A percentile compares a stretch with the other conserved stretches of the same genome.
These are phyloP conservation scores for Tillandsia leiboldiana DNA, from an alignment of 176 grass and related monocot species.

Conservation along the genomic window DNA sequence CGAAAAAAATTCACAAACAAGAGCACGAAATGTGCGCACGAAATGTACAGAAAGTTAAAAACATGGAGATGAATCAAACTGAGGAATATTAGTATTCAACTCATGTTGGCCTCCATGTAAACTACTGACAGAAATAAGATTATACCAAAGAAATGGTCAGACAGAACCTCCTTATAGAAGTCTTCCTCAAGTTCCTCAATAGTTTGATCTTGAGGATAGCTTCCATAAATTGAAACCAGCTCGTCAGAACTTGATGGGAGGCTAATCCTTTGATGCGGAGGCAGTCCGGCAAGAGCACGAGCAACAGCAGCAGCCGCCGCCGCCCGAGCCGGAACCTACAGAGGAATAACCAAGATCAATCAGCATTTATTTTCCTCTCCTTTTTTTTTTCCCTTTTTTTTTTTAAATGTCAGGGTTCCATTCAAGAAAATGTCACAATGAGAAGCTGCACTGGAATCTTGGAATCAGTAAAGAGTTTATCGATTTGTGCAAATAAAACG, in stretches of 20 bases:
- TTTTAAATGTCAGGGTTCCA: too few relatives aligned
- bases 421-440: too few relatives aligned
- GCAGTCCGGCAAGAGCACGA: constrained; percentile 63
- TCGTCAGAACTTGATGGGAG: constrained; percentile 66
- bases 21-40: background rate
- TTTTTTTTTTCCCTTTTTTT: too few relatives aligned
- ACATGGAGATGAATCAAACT: background rate
- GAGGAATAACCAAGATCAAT: constrained; percentile 5
- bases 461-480: too few relatives aligned
- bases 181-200: constrained; percentile 79
- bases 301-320: constrained; percentile 68
- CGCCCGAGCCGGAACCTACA: constrained; percentile 89
- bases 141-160: background rate
- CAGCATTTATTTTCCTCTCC: background rate
- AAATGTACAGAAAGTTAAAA: background rate
- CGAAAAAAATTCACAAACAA: too few relatives aligned
- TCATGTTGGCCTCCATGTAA: background rate
- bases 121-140: background rate
- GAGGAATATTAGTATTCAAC: background rate
- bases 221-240: constrained; percentile 65
- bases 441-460: too few relatives aligned
- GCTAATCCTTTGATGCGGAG: constrained; percentile 63
- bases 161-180: constrained; percentile 73
- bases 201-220: constrained; percentile 40
- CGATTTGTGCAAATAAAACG: too few relatives aligned